Evolutionary conservation across 805 yeast genomes (phyloP).

Genomic region (Wickerhamiella occidentalis): DNA sequence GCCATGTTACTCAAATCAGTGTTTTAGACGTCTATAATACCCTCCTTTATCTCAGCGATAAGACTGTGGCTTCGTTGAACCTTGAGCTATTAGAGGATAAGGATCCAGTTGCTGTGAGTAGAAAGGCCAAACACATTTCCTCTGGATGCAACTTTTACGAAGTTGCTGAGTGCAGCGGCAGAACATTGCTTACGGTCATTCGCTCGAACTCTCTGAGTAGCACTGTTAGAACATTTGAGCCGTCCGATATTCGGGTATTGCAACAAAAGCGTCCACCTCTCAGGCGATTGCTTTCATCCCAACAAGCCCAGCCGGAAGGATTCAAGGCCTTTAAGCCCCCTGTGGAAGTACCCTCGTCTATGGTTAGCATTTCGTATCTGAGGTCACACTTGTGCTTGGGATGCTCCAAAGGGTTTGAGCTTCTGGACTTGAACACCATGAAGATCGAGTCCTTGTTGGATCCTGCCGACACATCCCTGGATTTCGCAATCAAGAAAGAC

Average conservation of each 20-base stretch:
- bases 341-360: slow-evolving; percentile 73
- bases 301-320: slow-evolving; percentile 39
- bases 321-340: slow-evolving; percentile 57
- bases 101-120: slow-evolving; percentile 36
- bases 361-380: slow-evolving; percentile 80
- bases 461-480: slow-evolving; percentile 97
- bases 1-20: slow-evolving; percentile 77
- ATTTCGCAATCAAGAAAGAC: slow-evolving; percentile 78
- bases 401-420: slow-evolving; percentile 92
- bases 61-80: slow-evolving; percentile 64
- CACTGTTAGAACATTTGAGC: slow-evolving; percentile 72
- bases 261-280: slow-evolving; percentile 32
- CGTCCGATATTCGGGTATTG: slow-evolving; percentile 50
- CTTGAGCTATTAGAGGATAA: slow-evolving; percentile 40
- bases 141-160: slow-evolving; percentile 85
- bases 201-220: slow-evolving; percentile 68
- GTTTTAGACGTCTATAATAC: slow-evolving; percentile 85
- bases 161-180: slow-evolving; percentile 85
- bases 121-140: slow-evolving; percentile 62
- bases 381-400: slow-evolving; percentile 87
- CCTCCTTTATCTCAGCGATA: slow-evolving; percentile 69
- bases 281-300: slow-evolving; percentile 30
- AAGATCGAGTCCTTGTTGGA: slow-evolving; percentile 82
- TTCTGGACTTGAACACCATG: slow-evolving; percentile 71
- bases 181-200: slow-evolving; percentile 80